phyloP scores from a whole-genome alignment of 192 early-diverging fungal genomes.

The Lunasporangiospora selenospora region DNA sequence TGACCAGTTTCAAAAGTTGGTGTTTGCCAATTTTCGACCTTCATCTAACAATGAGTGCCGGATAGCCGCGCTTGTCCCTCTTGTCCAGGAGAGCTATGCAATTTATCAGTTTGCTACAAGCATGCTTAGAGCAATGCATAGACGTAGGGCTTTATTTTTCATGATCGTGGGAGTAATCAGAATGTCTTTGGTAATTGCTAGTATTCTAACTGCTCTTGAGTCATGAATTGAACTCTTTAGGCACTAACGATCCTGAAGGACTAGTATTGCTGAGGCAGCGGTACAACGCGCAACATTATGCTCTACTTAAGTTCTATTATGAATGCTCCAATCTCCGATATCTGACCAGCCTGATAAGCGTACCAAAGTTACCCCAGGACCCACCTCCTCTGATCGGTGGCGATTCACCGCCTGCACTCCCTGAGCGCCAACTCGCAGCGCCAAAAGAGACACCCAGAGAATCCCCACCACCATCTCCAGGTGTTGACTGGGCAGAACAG shows the following conservation, averaged over 20 bases:
- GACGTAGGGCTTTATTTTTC: constrained; percentile 58
- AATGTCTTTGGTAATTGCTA: too few relatives aligned
- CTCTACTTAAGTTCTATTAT: constrained; percentile 88
- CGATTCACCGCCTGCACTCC: constrained; percentile 65
- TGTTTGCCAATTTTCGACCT: constrained; percentile 84
- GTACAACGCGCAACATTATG: constrained; percentile 88
- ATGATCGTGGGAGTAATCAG: too few relatives aligned
- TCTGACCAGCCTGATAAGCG: constrained; percentile 90
- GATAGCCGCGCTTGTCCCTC: constrained; percentile 94
- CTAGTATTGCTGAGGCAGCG: constrained; percentile 86
- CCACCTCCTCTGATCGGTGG: constrained; percentile 86
- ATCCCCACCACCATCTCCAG: constrained; percentile 26
- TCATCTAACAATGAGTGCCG: constrained; percentile 93
- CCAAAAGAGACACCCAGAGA: constrained; percentile 31
- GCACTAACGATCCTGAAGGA: constrained; percentile 78
- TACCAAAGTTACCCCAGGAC: constrained; percentile 83
- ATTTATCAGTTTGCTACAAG: constrained; percentile 96
- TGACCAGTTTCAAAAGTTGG: constrained; percentile 88
- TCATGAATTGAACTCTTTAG: too few relatives aligned
- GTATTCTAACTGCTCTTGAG: too few relatives aligned
- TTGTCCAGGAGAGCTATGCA: constrained; percentile 94
- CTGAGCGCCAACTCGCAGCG: constrained; percentile 51
- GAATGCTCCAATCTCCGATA: constrained; percentile 90
- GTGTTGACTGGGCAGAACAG: constrained; percentile 61
- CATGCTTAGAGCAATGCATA: constrained; percentile 97